Evolutionary conservation across 331 rosid species (phyloP).

Genomic region (Quercus phellos): DNA sequence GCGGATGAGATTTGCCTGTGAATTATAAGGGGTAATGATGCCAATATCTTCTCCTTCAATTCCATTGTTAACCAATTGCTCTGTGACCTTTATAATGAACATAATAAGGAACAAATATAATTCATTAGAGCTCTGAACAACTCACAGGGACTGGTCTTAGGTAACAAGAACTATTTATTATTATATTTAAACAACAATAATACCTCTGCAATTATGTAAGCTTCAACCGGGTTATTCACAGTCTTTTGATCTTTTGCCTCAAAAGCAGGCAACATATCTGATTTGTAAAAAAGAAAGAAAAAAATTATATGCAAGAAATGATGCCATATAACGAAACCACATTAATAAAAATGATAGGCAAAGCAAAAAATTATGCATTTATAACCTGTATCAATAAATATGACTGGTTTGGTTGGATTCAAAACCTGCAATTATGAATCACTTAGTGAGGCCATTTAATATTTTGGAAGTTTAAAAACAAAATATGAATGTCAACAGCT

Average conservation of each 20-base stretch:
- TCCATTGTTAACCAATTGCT: conserved; percentile 63
- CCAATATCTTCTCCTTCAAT: conserved; percentile 68
- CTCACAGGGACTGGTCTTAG: conserved; percentile 7
- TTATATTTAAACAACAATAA: conserved; percentile 13
- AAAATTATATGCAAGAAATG: conserved; percentile 1
- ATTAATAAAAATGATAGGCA: conserved; percentile 12
- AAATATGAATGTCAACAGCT: neutral
- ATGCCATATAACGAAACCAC: neutral
- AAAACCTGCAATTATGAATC: conserved; percentile 55
- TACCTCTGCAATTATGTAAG: conserved; percentile 71
- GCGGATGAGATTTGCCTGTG: conserved; percentile 82
- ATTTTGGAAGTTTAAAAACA: neutral
- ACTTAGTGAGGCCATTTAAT: neutral
- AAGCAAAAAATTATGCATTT: neutral
- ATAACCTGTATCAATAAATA: conserved; percentile 85
- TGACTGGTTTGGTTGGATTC: conserved; percentile 69
- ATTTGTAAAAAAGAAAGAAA: neutral
- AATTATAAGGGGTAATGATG: conserved; percentile 87
- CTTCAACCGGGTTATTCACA: conserved; percentile 78
- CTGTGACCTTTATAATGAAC: conserved; percentile 46
- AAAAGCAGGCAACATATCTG: conserved; percentile 76
- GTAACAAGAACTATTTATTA: neutral
- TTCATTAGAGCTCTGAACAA: neutral
- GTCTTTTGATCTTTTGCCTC: conserved; percentile 69
- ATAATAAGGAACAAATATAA: conserved; percentile 3